Evolutionary conservation across 2,329 filamentous ascomycete genomes (phyloP).

Genomic region (Metarhizium humberi): DNA sequence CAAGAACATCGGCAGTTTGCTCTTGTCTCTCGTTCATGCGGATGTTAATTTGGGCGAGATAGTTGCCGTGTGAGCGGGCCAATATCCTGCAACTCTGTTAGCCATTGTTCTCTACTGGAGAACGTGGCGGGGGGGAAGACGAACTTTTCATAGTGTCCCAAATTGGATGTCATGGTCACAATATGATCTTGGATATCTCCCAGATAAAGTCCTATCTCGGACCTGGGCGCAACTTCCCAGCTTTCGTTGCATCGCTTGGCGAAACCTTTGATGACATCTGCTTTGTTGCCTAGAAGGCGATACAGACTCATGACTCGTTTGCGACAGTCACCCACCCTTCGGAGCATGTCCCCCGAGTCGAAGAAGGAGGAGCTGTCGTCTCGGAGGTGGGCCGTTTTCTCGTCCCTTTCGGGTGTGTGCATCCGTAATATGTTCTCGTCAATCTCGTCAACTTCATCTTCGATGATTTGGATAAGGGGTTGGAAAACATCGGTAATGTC

Average conservation of each 20-base stretch:
- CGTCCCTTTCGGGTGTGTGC: slow-evolving; percentile 50
- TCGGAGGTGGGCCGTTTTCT: slow-evolving; percentile 36
- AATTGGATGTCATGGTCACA: slow-evolving; percentile 94
- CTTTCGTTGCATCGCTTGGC: slow-evolving; percentile 97
- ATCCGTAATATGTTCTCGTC: slow-evolving; percentile 83
- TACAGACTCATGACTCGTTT: slow-evolving; percentile 98
- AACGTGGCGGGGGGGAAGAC: slow-evolving; percentile 20
- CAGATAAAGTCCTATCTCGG: slow-evolving; percentile 93
- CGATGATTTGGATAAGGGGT: slow-evolving; percentile 83
- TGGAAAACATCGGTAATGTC: slow-evolving; percentile 97
- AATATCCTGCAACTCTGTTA: slow-evolving; percentile 49
- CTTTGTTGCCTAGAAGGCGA: slow-evolving; percentile 88
- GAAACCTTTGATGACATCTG: slow-evolving; percentile 98
- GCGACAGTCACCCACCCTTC: slow-evolving; percentile 83
- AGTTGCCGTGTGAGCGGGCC: slow-evolving; percentile 86
- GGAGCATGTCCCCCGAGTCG: slow-evolving; percentile 70
- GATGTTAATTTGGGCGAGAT: slow-evolving; percentile 98
- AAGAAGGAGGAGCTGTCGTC: slow-evolving; percentile 33
- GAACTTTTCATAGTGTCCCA: slow-evolving; percentile 93
- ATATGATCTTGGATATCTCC: slow-evolving; percentile 99
- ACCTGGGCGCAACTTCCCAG: slow-evolving; percentile 90
- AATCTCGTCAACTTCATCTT: slow-evolving; percentile 94
- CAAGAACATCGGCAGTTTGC: slow-evolving; percentile 88
- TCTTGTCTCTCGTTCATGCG: slow-evolving; percentile 97
- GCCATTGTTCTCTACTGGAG: slow-evolving; percentile 4